Conservation (phyloP, 1,284 basidiomycete species). For the Puccinia horiana region DNA sequence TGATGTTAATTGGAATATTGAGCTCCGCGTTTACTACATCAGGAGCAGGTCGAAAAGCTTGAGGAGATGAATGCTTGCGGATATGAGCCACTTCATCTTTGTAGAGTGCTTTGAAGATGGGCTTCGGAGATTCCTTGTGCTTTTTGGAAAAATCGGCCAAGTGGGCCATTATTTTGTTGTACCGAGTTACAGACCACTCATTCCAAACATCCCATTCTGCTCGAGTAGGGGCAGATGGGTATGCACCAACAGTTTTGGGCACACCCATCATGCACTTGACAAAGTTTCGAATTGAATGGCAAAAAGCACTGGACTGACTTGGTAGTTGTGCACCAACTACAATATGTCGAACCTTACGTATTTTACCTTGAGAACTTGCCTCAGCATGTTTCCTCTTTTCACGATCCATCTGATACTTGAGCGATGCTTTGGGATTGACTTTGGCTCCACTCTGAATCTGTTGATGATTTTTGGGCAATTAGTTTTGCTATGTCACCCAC, state of each 20-base stretch:
- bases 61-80: background rate
- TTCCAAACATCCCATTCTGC: background rate
- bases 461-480: background rate
- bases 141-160: background rate
- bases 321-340: background rate
- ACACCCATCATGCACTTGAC: slow-evolving; percentile 3
- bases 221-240: background rate
- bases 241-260: background rate
- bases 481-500: too few species aligned
- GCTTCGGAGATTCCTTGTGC: background rate
- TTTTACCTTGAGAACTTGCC: background rate
- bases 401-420: background rate
- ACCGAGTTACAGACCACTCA: background rate
- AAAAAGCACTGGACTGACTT: background rate
- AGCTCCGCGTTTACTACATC: background rate
- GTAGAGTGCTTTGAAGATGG: background rate
- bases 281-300: background rate
- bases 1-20: background rate
- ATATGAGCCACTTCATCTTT: background rate
- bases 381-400: background rate
- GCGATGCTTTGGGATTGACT: background rate
- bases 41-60: background rate
- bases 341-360: background rate
- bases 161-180: background rate
- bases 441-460: background rate